Base-by-base conservation (phyloP, 352 stramenopile species). In the Phytophthora litchii region DNA sequence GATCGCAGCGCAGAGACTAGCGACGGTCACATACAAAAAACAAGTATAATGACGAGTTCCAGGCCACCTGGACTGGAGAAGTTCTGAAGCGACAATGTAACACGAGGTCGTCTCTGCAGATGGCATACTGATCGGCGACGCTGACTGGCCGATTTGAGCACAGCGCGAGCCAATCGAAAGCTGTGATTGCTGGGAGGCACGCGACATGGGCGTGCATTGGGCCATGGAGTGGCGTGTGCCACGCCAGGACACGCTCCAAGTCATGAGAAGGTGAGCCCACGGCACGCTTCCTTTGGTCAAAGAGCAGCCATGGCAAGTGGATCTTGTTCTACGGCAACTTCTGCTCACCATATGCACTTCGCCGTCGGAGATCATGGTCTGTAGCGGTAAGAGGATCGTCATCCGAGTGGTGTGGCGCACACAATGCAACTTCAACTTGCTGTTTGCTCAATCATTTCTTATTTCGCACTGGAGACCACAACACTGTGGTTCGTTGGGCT, bases 271-370 rank as follows among this genome's bases (percentile, higher is more conserved):
- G 27, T 67, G 50, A 61, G 58, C 42, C 51, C 20, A 35, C 40
- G 49, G 40, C 57, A 37, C 35, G 50, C 42, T 61, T 31, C 50
- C 35, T 66, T 66, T 61, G 42, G 58, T 53, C 43, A 67, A 21
- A 67, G 58, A 60, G 42, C 50, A 67, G 50, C 43, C 50, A 50
- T 7, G 16, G 31, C 16, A 31, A 25, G 10, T 27, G 37, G 59
- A 56, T 67, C 51, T 50, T 54, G 46, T 4, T 38, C 40, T 52
- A 27, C 29, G 10, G 29, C 29, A 12, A 34, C 10, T 34, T 34
- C 40, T 64, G 38, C 23, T 61, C 58, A 43, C 17, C 20, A 41
- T 59, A 52, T 64, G 55, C 46, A 64, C 52, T 21, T 1, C 20
- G 44, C 17, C 34, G 23, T 61, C 42, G 52, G 52, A 31, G 51